Base-by-base conservation (phyloP, 805 yeast genomes). In the Suhomyces sp. region DNA sequence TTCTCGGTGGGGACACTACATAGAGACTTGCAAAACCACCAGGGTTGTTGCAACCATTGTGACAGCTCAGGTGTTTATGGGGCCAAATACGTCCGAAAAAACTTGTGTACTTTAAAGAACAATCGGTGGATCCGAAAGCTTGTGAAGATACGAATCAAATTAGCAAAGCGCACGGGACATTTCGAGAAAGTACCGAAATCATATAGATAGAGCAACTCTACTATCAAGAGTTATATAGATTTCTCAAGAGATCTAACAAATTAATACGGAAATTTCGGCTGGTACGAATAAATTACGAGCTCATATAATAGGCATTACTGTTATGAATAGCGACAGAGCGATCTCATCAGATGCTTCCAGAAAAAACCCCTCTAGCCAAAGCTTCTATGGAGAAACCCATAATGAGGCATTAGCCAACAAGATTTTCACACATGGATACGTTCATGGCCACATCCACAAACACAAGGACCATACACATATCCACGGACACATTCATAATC, bases 371-470 rank as follows among this genome's bases (percentile, higher is more conserved):
- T n/a, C n/a, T n/a, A n/a, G n/a, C n/a, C n/a, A 37, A 8, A 17
- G 6, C 6, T 37, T 9, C 21, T 37, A 37, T 4, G 41, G 9
- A 10, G 13, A 19, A 6, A 13, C 35, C 13, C 41, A 19, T 13
- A 37, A 46, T 8, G 48, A 45, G 12, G 41, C 25, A 31, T 31
- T 43, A 22, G 50, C 53, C 19, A 49, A 53, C 43, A 53, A 53
- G 40, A 52, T 61, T 8, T 50, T 61, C 44, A 66, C 73, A 24
- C 81, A 79, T 52, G 86, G 86, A 19, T 72, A 79, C n/a, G 83
- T 83, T 15, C 88, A 83, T 65, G 88, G 88, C 3, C 88, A 83
- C 58, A 81, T 83, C 19, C 87, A 83, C 65, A 81, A 80, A 58
- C 84, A 81, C 61, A 73, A 77, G 52, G 82, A 81, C 59, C 78